Percentiles rank a stretch among this genome's conserved stretches.
phyloP scores from a whole-genome alignment of 805 yeast genomes.

The Sugiyamaella chiloensis region DNA sequence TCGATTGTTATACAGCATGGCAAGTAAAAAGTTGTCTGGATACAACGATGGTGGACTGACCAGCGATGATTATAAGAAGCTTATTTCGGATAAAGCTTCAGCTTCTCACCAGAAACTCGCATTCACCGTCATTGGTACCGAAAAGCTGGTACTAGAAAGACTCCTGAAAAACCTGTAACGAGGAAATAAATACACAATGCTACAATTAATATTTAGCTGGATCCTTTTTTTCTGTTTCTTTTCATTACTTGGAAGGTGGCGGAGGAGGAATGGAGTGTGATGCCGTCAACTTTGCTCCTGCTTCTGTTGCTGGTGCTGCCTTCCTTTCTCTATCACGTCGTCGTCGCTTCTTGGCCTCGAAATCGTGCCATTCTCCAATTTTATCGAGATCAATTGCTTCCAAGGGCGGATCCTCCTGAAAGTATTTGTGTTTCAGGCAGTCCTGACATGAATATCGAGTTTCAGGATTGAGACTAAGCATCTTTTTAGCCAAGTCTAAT shows the following conservation, averaged over 20 bases:
- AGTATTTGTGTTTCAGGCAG: slow-evolving; percentile 71
- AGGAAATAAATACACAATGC: slow-evolving; percentile 2
- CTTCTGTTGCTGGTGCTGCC: background rate
- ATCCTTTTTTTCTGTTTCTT: too few relatives aligned
- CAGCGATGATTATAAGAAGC: slow-evolving; percentile 25
- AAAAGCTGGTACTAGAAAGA: slow-evolving; percentile 30
- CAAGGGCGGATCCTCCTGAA: slow-evolving; percentile 63
- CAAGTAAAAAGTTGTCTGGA: slow-evolving; percentile 17
- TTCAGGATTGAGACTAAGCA: slow-evolving; percentile 67
- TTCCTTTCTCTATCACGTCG: slow-evolving; percentile 40
- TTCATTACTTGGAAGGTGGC: background rate
- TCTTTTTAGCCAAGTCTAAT: slow-evolving; percentile 58
- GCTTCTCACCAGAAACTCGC: slow-evolving; percentile 19
- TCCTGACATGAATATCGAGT: slow-evolving; percentile 62
- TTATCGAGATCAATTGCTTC: slow-evolving; percentile 52
- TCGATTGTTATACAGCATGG: slow-evolving; percentile 14
- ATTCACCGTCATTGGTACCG: slow-evolving; percentile 30
- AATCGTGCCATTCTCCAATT: slow-evolving; percentile 96
- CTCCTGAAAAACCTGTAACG: slow-evolving; percentile 7
- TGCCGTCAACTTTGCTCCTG: background rate
- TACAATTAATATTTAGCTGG: slow-evolving; percentile 2
- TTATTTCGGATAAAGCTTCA: slow-evolving; percentile 11
- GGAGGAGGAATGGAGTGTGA: background rate
- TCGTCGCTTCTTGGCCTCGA: slow-evolving; percentile 81
- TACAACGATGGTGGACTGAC: slow-evolving; percentile 25